These are phyloP conservation scores for Aspergillus taichungensis DNA, from an alignment of 495 filamentous ascomycete species.

Conservation along the genomic window DNA sequence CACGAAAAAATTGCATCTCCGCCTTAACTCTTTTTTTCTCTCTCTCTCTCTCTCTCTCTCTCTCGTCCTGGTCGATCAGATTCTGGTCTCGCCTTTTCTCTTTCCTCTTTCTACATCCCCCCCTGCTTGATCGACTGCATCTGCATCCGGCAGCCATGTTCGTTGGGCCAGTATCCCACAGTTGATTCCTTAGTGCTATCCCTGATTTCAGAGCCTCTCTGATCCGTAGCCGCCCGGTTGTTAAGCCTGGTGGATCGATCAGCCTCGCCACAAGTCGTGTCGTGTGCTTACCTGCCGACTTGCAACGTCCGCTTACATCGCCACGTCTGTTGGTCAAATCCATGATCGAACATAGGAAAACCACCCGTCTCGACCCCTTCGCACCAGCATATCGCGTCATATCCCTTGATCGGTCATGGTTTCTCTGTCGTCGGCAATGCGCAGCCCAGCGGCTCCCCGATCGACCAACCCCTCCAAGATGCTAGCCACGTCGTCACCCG, in stretches of 20 bases:
- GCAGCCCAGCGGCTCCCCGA: constrained; percentile 19
- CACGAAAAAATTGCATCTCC: constrained; percentile 6
- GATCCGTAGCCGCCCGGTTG: no score
- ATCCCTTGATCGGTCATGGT: constrained; percentile 27
- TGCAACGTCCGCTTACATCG: neutral
- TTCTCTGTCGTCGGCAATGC: constrained; percentile 30
- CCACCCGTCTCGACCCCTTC: constrained; percentile 1
- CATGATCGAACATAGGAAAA: constrained; percentile 17
- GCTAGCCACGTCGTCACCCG: constrained; percentile 27
- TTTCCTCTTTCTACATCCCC: constrained; percentile 1
- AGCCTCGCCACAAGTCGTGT: constrained; percentile 3
- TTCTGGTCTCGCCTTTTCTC: neutral
- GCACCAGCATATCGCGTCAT: constrained; percentile 4
- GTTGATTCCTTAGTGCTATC: no score
- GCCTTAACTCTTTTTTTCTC: constrained; percentile 1
- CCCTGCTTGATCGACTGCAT: neutral
- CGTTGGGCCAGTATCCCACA: no score
- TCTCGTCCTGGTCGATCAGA: neutral
- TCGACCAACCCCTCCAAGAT: constrained; percentile 23
- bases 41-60: neutral
- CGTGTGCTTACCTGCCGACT: constrained; percentile 8
- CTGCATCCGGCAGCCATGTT: no score
- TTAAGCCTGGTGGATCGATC: neutral
- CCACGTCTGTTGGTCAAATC: neutral
- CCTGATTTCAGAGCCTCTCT: no score